Evolutionary conservation across 495 filamentous ascomycete species (phyloP).

Genomic region (Penicillium pulvis): DNA sequence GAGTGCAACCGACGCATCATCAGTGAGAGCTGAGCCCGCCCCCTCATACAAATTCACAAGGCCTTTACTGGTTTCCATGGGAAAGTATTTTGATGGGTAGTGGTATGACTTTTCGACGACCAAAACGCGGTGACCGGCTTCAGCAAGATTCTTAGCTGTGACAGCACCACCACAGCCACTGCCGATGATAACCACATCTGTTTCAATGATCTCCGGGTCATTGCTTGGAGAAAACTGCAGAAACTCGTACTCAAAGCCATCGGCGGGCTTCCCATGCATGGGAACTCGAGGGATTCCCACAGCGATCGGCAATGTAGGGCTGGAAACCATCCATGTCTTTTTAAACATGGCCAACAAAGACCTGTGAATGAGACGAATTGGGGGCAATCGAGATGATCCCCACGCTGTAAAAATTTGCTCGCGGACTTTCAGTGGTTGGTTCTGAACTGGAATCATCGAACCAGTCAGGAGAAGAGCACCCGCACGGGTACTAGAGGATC

Average conservation of each 20-base stretch:
- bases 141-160: constrained; percentile 75
- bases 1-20: constrained; percentile 62
- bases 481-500: constrained; percentile 56
- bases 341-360: constrained; percentile 56
- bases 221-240: constrained; percentile 50
- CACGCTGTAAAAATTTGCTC: constrained; percentile 62
- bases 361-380: constrained; percentile 59
- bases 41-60: constrained; percentile 66
- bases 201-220: constrained; percentile 60
- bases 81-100: constrained; percentile 68
- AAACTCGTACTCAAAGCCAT: constrained; percentile 57
- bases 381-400: constrained; percentile 57
- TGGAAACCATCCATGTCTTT: constrained; percentile 60
- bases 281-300: constrained; percentile 65
- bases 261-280: constrained; percentile 58
- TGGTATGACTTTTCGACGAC: constrained; percentile 84
- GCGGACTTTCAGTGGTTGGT: constrained; percentile 61
- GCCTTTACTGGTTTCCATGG: constrained; percentile 64
- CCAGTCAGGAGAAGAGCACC: constrained; percentile 75
- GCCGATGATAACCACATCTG: constrained; percentile 85
- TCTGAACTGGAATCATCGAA: constrained; percentile 59
- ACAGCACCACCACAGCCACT: constrained; percentile 89
- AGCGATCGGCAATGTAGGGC: constrained; percentile 55
- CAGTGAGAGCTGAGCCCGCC: constrained; percentile 52
- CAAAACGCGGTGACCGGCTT: constrained; percentile 69